phyloP scores from a whole-genome alignment of 78 protist genomes.

The Pigoraptor vietnamica region DNA sequence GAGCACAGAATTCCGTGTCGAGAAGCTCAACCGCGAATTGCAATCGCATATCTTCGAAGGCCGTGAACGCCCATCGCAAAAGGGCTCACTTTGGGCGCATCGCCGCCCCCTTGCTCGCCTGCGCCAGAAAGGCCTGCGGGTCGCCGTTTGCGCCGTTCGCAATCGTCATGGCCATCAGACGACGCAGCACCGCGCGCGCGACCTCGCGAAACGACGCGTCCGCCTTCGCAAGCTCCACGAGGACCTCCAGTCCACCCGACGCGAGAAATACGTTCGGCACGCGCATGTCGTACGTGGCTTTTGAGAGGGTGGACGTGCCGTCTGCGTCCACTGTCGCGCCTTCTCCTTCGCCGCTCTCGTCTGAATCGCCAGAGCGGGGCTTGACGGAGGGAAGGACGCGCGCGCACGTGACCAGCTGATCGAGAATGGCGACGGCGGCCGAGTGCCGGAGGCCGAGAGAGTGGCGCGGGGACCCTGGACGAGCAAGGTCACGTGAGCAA shows the following conservation, averaged over 20 bases:
- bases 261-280: neutral
- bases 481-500: neutral
- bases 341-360: neutral
- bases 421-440: neutral
- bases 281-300: neutral
- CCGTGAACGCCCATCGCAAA: too few species aligned
- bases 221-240: neutral
- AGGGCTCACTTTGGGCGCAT: too few species aligned
- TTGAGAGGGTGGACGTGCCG: too few species aligned
- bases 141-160: neutral
- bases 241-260: neutral
- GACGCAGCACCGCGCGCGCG: neutral
- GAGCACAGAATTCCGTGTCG: too few species aligned
- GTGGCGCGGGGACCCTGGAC: neutral
- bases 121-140: neutral
- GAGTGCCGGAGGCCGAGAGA: neutral
- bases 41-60: too few species aligned
- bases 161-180: neutral
- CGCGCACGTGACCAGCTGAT: neutral
- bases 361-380: neutral
- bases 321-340: neutral
- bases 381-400: too few species aligned
- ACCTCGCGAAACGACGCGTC: neutral
- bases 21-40: too few species aligned
- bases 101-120: neutral